A percentile compares a stretch with the other conserved stretches of the same genome.
phyloP scores from a whole-genome alignment of 2,329 filamentous ascomycete genomes.

The Periconia digitata region DNA sequence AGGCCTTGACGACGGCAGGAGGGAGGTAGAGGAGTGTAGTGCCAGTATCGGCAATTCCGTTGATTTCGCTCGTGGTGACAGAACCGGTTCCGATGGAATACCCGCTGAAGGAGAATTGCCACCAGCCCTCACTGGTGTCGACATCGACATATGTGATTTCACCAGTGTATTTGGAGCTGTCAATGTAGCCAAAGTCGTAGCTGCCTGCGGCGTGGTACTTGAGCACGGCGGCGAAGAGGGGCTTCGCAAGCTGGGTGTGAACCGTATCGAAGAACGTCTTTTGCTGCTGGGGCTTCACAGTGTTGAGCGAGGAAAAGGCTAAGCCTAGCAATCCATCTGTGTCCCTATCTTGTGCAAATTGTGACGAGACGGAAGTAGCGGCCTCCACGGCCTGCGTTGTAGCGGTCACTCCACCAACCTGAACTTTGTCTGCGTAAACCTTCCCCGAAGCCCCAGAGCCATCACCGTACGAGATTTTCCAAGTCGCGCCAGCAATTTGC shows the following conservation, averaged over 20 bases:
- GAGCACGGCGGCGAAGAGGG: conserved; percentile 60
- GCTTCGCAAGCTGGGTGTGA: conserved; percentile 51
- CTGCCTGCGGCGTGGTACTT: conserved; percentile 54
- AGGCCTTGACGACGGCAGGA: conserved; percentile 54
- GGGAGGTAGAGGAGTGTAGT: conserved; percentile 67
- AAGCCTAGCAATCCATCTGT: conserved; percentile 64
- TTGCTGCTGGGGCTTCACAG: conserved; percentile 52
- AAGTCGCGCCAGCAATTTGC: conserved; percentile 53
- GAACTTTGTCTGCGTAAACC: conserved; percentile 67
- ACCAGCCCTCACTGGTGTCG: conserved; percentile 62
- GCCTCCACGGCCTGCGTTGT: conserved; percentile 66
- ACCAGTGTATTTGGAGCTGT: conserved; percentile 61
- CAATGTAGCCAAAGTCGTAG: conserved; percentile 63
- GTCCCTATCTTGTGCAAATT: conserved; percentile 54
- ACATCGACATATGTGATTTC: conserved; percentile 58
- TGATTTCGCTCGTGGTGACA: conserved; percentile 46
- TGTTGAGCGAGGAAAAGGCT: conserved; percentile 63
- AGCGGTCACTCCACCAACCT: conserved; percentile 61
- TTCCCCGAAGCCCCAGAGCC: conserved; percentile 63
- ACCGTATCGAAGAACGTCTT: conserved; percentile 65
- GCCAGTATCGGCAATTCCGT: conserved; percentile 69
- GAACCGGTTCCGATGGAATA: conserved; percentile 55
- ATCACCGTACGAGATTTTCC: conserved; percentile 67
- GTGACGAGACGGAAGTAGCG: conserved; percentile 58
- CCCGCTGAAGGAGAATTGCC: conserved; percentile 60